Conservation (phyloP, 352 stramenopile genomes). For the Globisporangium perplexum region DNA sequence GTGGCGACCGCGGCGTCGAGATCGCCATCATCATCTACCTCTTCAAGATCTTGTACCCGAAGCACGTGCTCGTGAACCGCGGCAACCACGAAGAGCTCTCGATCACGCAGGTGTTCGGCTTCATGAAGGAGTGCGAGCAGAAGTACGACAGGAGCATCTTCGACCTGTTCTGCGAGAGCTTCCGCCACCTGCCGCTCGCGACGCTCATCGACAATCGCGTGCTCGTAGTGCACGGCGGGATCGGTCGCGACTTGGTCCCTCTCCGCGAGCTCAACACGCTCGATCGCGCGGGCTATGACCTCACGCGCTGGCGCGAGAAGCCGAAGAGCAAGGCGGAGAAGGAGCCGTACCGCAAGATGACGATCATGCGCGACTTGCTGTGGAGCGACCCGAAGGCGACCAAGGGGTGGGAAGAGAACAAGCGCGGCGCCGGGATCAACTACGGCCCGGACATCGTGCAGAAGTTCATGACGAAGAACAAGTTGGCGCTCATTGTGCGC, state of each 20-base stretch:
- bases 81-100: constrained; percentile 86
- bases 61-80: constrained; percentile 70
- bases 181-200: constrained; percentile 66
- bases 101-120: constrained; percentile 84
- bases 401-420: constrained; percentile 76
- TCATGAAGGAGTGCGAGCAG: constrained; percentile 81
- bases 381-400: constrained; percentile 73
- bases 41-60: constrained; percentile 75
- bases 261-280: constrained; percentile 60
- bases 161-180: constrained; percentile 80
- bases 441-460: constrained; percentile 76
- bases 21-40: constrained; percentile 78
- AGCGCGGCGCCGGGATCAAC: constrained; percentile 68
- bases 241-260: constrained; percentile 52
- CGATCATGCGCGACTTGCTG: constrained; percentile 72
- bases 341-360: constrained; percentile 54
- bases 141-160: constrained; percentile 81
- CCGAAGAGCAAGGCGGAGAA: constrained; percentile 40
- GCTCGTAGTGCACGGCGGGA: constrained; percentile 70
- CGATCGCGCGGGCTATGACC: constrained; percentile 62
- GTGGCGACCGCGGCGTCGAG: constrained; percentile 72
- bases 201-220: constrained; percentile 74
- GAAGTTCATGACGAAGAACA: constrained; percentile 86
- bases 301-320: constrained; percentile 67
- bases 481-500: constrained; percentile 71